Conservation (phyloP, 257 asterid genomes). For the Scutellaria baicalensis region DNA sequence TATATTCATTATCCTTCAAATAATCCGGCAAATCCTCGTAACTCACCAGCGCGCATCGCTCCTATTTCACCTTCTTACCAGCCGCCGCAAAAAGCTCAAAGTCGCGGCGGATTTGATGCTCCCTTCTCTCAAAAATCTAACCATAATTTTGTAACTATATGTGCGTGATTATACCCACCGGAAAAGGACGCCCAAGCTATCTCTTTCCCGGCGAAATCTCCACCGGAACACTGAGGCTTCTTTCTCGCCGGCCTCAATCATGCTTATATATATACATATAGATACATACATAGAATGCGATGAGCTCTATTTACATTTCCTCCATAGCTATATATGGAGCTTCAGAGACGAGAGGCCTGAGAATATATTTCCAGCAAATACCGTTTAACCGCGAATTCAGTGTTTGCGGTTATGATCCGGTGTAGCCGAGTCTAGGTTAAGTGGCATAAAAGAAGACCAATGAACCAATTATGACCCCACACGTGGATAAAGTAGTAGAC, state of each 20-base stretch:
- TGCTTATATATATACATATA: background rate
- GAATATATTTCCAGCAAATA: background rate
- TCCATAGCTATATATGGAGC: background rate
- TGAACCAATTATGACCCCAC: background rate
- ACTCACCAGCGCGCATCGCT: constrained; percentile 32
- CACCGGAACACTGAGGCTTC: constrained; percentile 8
- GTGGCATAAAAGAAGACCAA: background rate
- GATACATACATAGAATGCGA: background rate
- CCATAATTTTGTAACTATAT: background rate
- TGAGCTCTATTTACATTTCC: background rate
- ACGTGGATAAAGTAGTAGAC: background rate
- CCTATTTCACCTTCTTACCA: constrained; percentile 7
- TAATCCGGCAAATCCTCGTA: constrained; percentile 75
- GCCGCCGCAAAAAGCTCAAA: background rate
- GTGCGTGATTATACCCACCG: constrained; percentile 11
- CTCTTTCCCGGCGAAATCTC: constrained; percentile 31
- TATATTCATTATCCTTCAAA: constrained; percentile 73
- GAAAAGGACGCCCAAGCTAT: constrained; percentile 4
- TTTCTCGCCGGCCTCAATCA: constrained; percentile 3
- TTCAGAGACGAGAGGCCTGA: background rate
- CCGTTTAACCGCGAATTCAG: constrained; percentile 13
- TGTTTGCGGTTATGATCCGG: background rate
- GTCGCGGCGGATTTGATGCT: constrained; percentile 3
- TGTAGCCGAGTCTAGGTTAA: background rate
- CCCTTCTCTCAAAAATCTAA: constrained; percentile 18